Evolutionary conservation across 306 rosid species (phyloP).

Genomic region (Herpetospermum pedunculosum): DNA sequence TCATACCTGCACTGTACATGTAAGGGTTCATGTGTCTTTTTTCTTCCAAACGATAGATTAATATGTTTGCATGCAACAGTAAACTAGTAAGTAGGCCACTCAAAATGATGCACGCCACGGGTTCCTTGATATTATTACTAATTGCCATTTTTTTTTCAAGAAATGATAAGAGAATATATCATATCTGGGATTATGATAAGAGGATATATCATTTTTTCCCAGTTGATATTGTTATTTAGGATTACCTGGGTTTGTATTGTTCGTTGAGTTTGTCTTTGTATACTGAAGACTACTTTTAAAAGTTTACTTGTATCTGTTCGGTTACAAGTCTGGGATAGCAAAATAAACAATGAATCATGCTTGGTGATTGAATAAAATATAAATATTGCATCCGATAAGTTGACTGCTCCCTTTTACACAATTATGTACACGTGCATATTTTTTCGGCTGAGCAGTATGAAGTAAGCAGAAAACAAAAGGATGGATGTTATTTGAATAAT

Average conservation of each 20-base stretch:
- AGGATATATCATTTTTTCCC: background rate
- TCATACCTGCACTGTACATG: conserved; percentile 81
- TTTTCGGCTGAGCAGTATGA: background rate
- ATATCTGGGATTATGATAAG: background rate
- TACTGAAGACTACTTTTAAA: background rate
- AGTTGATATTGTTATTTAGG: background rate
- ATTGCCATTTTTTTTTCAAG: background rate
- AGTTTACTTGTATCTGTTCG: background rate
- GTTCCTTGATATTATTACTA: background rate
- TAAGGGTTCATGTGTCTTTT: conserved; percentile 26
- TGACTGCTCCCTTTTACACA: background rate
- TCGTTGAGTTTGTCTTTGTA: background rate
- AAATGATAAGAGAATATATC: background rate
- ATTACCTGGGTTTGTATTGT: background rate
- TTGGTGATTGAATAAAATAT: background rate
- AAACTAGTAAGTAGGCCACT: background rate
- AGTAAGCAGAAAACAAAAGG: background rate
- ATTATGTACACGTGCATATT: background rate
- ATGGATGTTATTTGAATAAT: background rate
- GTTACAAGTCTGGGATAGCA: background rate
- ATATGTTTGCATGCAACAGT: background rate
- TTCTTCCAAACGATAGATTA: background rate
- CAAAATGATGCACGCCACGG: background rate
- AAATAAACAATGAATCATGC: background rate
- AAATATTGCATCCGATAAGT: background rate